These are phyloP conservation scores for Plantago coronopus DNA, from an alignment of 305 asterid genomes.

Conservation along the genomic window DNA sequence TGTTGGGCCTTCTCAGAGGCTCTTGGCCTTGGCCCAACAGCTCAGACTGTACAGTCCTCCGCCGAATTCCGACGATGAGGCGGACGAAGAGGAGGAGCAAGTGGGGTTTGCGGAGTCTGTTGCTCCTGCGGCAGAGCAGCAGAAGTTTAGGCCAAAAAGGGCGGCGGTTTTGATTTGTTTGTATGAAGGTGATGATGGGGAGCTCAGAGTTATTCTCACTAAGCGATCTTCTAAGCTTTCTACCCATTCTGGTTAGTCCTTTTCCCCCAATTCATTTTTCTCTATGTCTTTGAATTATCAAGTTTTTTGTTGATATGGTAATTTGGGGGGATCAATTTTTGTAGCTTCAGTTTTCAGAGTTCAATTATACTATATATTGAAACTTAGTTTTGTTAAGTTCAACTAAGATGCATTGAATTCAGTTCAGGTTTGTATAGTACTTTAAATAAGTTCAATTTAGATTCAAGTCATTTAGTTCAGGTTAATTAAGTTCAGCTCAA, in stretches of 20 bases:
- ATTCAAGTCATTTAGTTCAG: no score
- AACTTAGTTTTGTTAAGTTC: no score
- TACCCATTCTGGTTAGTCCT: conserved; percentile 74
- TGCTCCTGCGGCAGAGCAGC: conserved; percentile 42
- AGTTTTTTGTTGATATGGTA: not conserved
- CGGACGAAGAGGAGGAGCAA: conserved; percentile 75
- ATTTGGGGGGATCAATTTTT: not conserved
- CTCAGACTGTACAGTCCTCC: conserved; percentile 67
- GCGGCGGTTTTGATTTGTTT: conserved; percentile 92
- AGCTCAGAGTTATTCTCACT: conserved; percentile 76
- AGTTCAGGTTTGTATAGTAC: no score
- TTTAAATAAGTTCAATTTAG: no score
- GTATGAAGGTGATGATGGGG: conserved; percentile 76
- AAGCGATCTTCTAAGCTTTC: conserved; percentile 81
- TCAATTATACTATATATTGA: no score
- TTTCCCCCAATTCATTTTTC: not conserved
- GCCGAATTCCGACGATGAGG: conserved; percentile 35
- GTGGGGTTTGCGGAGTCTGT: conserved; percentile 78
- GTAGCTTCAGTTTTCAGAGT: not conserved
- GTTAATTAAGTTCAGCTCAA: no score
- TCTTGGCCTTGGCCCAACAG: conserved; percentile 58
- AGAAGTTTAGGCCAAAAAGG: conserved; percentile 59
- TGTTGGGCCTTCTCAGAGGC: conserved; percentile 34
- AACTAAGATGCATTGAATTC: no score
- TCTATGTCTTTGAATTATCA: no score